These are phyloP conservation scores for Nicotiana attenuata DNA, from an alignment of 257 asterid genomes.

Conservation along the genomic window DNA sequence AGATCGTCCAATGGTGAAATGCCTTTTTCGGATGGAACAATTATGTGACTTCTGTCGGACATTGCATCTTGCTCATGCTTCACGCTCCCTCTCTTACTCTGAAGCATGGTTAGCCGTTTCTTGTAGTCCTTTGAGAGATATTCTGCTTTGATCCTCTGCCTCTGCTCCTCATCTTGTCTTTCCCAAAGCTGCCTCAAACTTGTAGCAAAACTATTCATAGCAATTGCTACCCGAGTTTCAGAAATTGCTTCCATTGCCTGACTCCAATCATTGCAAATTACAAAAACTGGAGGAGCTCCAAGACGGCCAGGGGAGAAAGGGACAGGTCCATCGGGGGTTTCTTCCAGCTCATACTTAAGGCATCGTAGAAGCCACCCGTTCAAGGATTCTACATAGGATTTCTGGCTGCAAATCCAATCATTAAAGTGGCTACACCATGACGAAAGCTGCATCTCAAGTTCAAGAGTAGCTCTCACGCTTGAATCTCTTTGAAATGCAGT, in stretches of 20 bases:
- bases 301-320: conserved; percentile 90
- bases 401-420: conserved; percentile 74
- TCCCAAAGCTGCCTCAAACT: conserved; percentile 72
- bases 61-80: conserved; percentile 31
- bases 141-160: conserved; percentile 74
- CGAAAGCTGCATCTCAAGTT: conserved; percentile 79
- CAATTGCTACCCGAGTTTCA: conserved; percentile 61
- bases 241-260: conserved; percentile 81
- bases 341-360: conserved; percentile 60
- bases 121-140: conserved; percentile 55
- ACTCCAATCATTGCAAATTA: conserved; percentile 82
- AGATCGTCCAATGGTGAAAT: conserved; percentile 59
- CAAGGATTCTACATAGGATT: conserved; percentile 66
- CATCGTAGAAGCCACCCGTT: conserved; percentile 83
- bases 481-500: conserved; percentile 49
- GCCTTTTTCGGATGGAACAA: conserved; percentile 57
- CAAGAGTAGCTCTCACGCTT: conserved; percentile 51
- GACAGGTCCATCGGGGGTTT: conserved; percentile 66
- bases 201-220: conserved; percentile 70
- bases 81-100: conserved; percentile 29
- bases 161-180: conserved; percentile 82
- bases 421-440: conserved; percentile 69
- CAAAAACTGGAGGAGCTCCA: conserved; percentile 85
- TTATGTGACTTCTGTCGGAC: conserved; percentile 34
- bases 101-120: conserved; percentile 36